Conservation (phyloP, 306 rosid genomes). For the Morella rubra region DNA sequence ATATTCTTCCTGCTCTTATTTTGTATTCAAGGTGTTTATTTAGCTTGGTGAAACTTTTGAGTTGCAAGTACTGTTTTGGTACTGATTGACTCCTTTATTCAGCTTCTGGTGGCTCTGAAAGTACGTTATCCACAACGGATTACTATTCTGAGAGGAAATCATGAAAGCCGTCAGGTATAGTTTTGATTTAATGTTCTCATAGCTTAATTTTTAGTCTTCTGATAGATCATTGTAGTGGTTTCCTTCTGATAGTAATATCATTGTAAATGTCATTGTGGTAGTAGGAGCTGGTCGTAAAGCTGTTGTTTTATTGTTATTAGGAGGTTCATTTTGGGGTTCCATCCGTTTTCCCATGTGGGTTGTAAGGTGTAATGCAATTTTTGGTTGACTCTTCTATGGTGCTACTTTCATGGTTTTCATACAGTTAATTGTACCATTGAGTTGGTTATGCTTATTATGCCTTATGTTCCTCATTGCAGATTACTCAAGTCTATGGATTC, state of each 20-base stretch:
- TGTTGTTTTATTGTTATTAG: slow-evolving; percentile 1
- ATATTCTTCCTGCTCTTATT: slow-evolving; percentile 3
- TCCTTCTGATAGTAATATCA: slow-evolving; percentile 3
- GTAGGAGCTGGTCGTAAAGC: slow-evolving; percentile 7
- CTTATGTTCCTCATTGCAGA: slow-evolving; percentile 52
- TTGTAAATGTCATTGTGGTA: not conserved
- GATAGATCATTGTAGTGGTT: not conserved
- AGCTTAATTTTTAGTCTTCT: slow-evolving; percentile 1
- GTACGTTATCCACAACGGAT: slow-evolving; percentile 90
- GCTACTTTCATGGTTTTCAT: not conserved
- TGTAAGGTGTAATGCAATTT: not conserved
- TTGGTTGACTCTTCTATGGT: slow-evolving; percentile 6
- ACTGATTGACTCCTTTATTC: slow-evolving; percentile 32
- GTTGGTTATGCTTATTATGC: slow-evolving; percentile 27
- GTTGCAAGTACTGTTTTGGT: slow-evolving; percentile 19
- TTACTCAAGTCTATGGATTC: slow-evolving; percentile 96
- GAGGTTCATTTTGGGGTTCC: slow-evolving; percentile 2
- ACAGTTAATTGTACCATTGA: not conserved
- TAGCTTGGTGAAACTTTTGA: slow-evolving; percentile 22
- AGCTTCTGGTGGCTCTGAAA: slow-evolving; percentile 95
- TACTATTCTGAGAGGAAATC: slow-evolving; percentile 96
- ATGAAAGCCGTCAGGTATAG: slow-evolving; percentile 97
- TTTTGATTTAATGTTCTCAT: slow-evolving; percentile 8
- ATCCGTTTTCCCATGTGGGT: not conserved
- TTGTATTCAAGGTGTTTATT: slow-evolving; percentile 6